Percentiles rank a stretch among this genome's conserved stretches.
Conservation (phyloP, 78 protist species). For the Salpingoeca rosetta region DNA sequence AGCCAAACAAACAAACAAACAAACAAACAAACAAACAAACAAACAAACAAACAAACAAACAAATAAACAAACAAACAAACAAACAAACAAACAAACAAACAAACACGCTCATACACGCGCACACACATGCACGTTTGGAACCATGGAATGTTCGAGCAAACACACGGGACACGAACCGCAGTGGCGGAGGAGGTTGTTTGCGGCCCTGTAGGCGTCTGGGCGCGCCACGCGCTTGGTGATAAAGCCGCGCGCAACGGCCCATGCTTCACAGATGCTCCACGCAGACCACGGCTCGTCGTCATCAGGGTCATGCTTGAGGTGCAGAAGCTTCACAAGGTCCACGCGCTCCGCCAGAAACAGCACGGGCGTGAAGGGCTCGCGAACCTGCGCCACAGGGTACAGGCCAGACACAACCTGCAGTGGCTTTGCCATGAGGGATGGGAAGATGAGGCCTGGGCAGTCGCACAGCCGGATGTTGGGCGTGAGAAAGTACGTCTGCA, state of each 20-base stretch:
- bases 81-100: no score
- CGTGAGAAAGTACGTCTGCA: slow-evolving; percentile 33
- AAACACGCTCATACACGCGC: no score
- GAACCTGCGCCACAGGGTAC: slow-evolving; percentile 15
- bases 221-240: not conserved
- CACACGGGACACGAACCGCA: not conserved
- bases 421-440: not conserved
- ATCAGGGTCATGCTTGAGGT: not conserved
- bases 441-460: slow-evolving; percentile 47
- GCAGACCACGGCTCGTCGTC: not conserved
- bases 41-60: no score
- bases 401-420: slow-evolving; percentile 13
- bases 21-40: no score
- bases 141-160: not conserved
- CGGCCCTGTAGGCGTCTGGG: slow-evolving; percentile 11
- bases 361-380: slow-evolving; percentile 14
- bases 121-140: not conserved
- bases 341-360: not conserved
- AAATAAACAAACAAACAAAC: no score
- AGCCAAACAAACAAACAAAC: no score
- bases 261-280: not conserved
- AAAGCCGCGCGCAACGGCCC: not conserved
- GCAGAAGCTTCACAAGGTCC: not conserved
- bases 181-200: not conserved
- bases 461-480: slow-evolving; percentile 23